Percentiles rank a stretch among this genome's conserved stretches.
Conservation (phyloP, 345 rosid species). For the Raphanus sativus region DNA sequence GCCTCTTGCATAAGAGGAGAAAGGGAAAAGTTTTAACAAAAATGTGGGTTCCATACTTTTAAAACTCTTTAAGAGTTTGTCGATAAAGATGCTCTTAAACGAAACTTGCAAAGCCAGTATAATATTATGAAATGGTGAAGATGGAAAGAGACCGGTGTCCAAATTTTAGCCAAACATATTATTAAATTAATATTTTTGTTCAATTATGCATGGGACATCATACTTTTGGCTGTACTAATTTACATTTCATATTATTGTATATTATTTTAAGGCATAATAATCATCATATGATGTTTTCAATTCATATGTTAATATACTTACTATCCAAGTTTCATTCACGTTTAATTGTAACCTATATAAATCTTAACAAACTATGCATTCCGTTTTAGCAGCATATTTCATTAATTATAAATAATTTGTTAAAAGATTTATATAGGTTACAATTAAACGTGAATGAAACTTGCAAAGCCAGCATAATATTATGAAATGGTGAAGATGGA, state of each 20-base stretch:
- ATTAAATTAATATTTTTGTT: slow-evolving; percentile 12
- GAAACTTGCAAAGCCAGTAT: too few relatives aligned
- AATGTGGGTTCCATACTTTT: too few relatives aligned
- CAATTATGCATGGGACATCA: slow-evolving; percentile 42
- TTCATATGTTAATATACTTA: slow-evolving; percentile 1
- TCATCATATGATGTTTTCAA: background rate
- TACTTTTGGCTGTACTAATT: slow-evolving; percentile 23
- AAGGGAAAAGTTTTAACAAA: too few relatives aligned
- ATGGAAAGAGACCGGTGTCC: too few relatives aligned
- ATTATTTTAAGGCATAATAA: slow-evolving; percentile 5
- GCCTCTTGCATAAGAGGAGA: too few relatives aligned
- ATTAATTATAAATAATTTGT: background rate
- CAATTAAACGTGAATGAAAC: background rate
- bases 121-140: too few relatives aligned
- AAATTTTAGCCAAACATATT: too few relatives aligned
- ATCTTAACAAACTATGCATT: background rate
- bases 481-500: background rate
- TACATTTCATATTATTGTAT: slow-evolving; percentile 11
- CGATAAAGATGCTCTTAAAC: too few relatives aligned
- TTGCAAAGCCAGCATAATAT: background rate
- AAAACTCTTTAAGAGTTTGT: too few relatives aligned
- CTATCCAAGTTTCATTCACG: background rate
- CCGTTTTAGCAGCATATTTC: background rate
- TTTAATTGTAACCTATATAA: background rate
- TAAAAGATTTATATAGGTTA: background rate